Evolutionary conservation across 441 rosid genomes (phyloP), one percentile per base, ranked within the genome.

Genomic region (Jatropha multifida): DNA sequence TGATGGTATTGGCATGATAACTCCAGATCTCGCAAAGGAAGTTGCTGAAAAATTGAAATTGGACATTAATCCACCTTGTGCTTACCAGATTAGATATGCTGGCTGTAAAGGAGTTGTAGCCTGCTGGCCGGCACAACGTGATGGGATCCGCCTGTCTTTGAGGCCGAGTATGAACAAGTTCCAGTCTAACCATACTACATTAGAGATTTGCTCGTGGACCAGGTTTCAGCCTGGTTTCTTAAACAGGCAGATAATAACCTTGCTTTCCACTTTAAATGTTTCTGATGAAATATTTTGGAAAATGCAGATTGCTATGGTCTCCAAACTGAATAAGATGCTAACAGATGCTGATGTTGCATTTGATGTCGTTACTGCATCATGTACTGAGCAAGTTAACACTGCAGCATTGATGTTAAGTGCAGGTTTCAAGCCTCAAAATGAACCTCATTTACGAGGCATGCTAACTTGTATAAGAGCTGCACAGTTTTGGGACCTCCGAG

Each of bases 101-200:
- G 98, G 99, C 69, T 95, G 82, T 76, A 95, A 95, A 87, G 99
- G 97, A 61, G 98, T 95, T 18, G 95, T 95, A 71, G 95, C 99
- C 54, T 84, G 90, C 86, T 95, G 99, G 99, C 99, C 97, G 5
- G 85, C 81, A 27, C 81, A 83, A 71, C 86, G 78, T 71, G 88
- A 88, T 73, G 89, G 90, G 20, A 72, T 85, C 81, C 90, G 86
- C 41, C 81, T 95, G 55, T 93, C 90, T 51, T 79, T 93, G 74
- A 85, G 98, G 85, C 44, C 18, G 14, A 95, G 98, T 65, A 95
- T 93, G 98, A 77, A 74, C 78, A 95, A 95, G 79, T 95, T 95
- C 84, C 40, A 0, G 0, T 92, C 98, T 5, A 54, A 72, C 9
- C 99, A 93, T 74, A 86, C 92, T 11, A 90, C 74, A 60, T 76